Evolutionary conservation across 495 filamentous ascomycete species (phyloP), one percentile per base, ranked within the genome.

Genomic region (Penicillium subrubescens): DNA sequence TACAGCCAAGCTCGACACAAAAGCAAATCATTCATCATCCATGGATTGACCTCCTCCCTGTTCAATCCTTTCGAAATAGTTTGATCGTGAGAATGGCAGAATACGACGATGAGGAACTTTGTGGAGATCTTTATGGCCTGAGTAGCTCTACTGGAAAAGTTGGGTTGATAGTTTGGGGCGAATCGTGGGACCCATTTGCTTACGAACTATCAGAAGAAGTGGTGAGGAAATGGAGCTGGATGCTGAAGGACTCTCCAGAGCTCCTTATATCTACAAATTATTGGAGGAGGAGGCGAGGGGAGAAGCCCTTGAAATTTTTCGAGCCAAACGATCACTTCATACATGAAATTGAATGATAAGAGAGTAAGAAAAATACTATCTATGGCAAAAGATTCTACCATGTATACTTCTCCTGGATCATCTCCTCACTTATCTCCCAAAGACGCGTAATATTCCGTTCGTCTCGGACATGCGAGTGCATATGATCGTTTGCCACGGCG

Each of bases 11-110:
- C 6, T 51, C 57, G 21, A 37, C 55, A 23, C 70, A 73, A 31
- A 70, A 48, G 31, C 19, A 46, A 17, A 65, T 73, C 8, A 62
- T 73, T 11, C 70, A 73, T 31, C 70, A 73, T n/a, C 70, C 70
- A 12, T 73, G 70, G 70, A 63, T 73, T 35, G 70, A 73, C n/a
- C 48, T 73, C 6, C 59, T 73, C 12, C 70, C 70, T 3, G 59
- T 73, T 3, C 8, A 19, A 2, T 73, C 70, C 2, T 58, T 73
- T 3, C 62, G 70, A 12, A 48, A 73, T 31, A 50, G 39, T 6
- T 34, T 71, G 4, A 51, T 68, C 19, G 17, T 5, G 5, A 62
- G 54, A 25, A 17, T 44, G 37, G 54, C 56, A 11, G 12, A 31
- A 10, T 58, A 64, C 11, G 71, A 71, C 10, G 71, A 71, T 10